phyloP scores from a whole-genome alignment of 1,139 yeast species.

The Yamadazyma taylorii region DNA sequence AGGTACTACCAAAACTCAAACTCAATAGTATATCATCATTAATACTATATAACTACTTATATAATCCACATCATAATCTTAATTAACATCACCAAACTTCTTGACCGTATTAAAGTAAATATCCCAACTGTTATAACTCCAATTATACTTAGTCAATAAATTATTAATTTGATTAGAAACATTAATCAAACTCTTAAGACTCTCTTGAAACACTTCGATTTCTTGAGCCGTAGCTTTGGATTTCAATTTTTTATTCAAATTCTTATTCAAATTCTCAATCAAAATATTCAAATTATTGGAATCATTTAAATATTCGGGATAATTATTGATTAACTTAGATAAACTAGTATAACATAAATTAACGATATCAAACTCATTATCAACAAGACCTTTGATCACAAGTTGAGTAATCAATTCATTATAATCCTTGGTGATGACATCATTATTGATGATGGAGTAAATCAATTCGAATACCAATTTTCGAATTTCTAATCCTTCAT shows the following conservation, averaged over 20 bases:
- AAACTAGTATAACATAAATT: constrained; percentile 38
- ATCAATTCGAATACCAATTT: constrained; percentile 73
- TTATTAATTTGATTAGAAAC: constrained; percentile 24
- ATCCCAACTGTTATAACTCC: constrained; percentile 18
- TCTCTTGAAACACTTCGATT: constrained; percentile 34
- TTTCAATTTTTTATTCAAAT: constrained; percentile 36
- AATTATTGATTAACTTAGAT: constrained; percentile 25
- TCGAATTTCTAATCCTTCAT: constrained; percentile 74
- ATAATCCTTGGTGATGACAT: constrained; percentile 22
- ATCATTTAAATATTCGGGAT: constrained; percentile 20
- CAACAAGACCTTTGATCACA: constrained; percentile 34
- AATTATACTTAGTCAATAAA: constrained; percentile 15
- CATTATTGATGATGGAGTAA: constrained; percentile 48
- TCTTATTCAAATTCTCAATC: constrained; percentile 25
- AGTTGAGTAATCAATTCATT: constrained; percentile 28
- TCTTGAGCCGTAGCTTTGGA: constrained; percentile 48
- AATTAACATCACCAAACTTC: constrained; percentile 6
- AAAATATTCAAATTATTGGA: constrained; percentile 22
- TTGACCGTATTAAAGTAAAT: constrained; percentile 13
- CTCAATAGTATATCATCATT: too few relatives aligned
- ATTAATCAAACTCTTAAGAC: constrained; percentile 27
- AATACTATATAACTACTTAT: too few relatives aligned
- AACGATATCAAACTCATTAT: constrained; percentile 41
- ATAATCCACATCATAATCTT: not conserved
- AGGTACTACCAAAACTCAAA: constrained; percentile 5